Evolutionary conservation across 2,329 filamentous ascomycete species (phyloP), one percentile per base, ranked within the genome.

Genomic region (Penicillium sp.): DNA sequence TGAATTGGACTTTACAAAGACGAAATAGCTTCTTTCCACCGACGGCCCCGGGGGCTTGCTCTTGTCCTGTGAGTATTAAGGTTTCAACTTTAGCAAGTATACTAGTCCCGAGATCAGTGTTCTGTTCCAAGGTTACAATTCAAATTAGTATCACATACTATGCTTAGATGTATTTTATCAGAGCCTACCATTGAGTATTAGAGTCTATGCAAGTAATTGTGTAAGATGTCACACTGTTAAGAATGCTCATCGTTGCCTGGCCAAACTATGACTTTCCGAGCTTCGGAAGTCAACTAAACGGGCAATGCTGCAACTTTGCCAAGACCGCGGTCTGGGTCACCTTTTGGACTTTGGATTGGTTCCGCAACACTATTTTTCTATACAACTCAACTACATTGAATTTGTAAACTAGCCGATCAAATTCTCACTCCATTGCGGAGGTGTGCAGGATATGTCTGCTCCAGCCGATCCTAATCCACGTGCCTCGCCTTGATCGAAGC

Each of bases 281-380:
- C 14, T 52, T 36, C 68, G 65, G 49, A 65, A 67, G 66, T 52
- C 36, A 27, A 27, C 24, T 27, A 27, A 27, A 27, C 24, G 24
- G 66, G 70, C 39, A 73, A 67, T 62, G 42, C 40, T 51, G 50
- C 61, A 71, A 68, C 61, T 64, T 65, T 70, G 71, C 71, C 71
- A 73, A 74, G 71, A 65, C 62, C 47, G 47, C 53, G 47, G 52
- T 36, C 40, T 47, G 34, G 49, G 54, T 58, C 58, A 53, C 53
- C 54, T 29, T 43, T 34, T 45, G 36, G 39, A 32, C 45, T 46
- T 43, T 18, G 27, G 38, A 29, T 38, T 48, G 10, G 38, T 40
- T 48, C 24, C 8, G 24, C 24, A 27, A 27, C 14, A 31, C 7
- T 52, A 21, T 11, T 38, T 21, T 24, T 16, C 5, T 36, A 39